Evolutionary conservation across 768 basidiomycete species (phyloP), one percentile per base, ranked within the genome.

Genomic region (Hericium coralloides): DNA sequence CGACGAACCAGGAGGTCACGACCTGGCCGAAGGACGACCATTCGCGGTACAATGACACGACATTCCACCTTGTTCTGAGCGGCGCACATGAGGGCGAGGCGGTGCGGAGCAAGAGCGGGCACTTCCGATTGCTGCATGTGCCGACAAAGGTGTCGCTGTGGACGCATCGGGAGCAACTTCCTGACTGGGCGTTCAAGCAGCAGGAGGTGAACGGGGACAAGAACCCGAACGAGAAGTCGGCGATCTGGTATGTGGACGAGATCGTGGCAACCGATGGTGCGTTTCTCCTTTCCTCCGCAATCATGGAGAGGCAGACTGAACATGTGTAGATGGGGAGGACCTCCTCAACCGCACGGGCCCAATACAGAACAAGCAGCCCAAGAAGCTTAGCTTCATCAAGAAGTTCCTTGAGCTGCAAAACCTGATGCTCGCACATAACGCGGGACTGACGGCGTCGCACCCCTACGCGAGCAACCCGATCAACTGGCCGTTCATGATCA

Each of bases 151-250:
- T 99, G 20, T 83, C 90, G 1, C 81, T 99, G 76, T 98, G 94
- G 95, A 98, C 95, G 7, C 91, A 95, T 64, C 60, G 78, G 17
- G 81, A 85, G 55, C 81, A 84, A 51, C 78, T 99, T 12, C 97
- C 97, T 0, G 94, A 97, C 2, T 98, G 97, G 97, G 97, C 87
- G 3, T 94, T 87, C 78, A 89, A 89, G 68, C 95, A 98, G 68
- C 94, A 98, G 67, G 97, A 98, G 68, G 82, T 99, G 60, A 99
- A 99, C 64, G 97, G 97, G 0, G 94, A 97, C 73, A 99, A 98
- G 76, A 94, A 89, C 58, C 75, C 87, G 4, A 69, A 76, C 8
- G 97, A 97, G 56, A 86, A 83, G 67, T 82, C 82, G 14, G 88
- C 90, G 2, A 83, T 83, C 15, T 99, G 97, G 97, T 92, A 80